phyloP scores from a whole-genome alignment of 495 filamentous ascomycete species.

The Penicillium taxi region DNA sequence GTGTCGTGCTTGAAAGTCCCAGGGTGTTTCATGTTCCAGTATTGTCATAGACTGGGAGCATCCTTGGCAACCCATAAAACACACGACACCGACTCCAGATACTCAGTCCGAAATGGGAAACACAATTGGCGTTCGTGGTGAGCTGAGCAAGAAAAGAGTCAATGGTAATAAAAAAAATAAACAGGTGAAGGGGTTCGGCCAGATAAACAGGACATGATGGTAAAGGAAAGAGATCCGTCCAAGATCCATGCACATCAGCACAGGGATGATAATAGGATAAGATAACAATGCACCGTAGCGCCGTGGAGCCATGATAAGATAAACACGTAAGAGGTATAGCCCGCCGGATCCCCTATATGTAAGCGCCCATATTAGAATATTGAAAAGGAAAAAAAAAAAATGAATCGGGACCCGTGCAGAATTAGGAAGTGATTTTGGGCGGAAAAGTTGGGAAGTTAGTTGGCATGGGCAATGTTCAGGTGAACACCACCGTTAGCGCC shows the following conservation, averaged over 20 bases:
- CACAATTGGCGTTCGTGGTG: slow-evolving; percentile 12
- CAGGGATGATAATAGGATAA: slow-evolving; percentile 11
- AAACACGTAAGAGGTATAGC: slow-evolving; percentile 23
- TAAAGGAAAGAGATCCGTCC: slow-evolving; percentile 7
- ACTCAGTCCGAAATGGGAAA: slow-evolving; percentile 6
- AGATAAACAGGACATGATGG: no score
- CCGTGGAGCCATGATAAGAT: slow-evolving; percentile 32
- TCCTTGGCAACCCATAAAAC: no score
- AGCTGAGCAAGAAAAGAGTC: slow-evolving; percentile 16
- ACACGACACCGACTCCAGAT: background rate
- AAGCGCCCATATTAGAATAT: slow-evolving; percentile 39
- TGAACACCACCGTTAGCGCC: no score
- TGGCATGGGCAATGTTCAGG: slow-evolving; percentile 23
- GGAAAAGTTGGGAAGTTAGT: slow-evolving; percentile 26
- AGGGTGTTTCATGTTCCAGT: no score
- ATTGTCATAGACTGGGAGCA: no score
- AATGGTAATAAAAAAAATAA: slow-evolving; percentile 12
- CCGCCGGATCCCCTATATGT: slow-evolving; percentile 33
- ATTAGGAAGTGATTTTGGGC: slow-evolving; percentile 32
- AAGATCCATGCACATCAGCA: slow-evolving; percentile 7
- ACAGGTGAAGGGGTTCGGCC: no score
- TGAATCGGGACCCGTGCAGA: slow-evolving; percentile 19
- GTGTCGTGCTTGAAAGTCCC: no score
- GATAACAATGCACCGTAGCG: slow-evolving; percentile 26
- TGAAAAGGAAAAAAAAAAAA: slow-evolving; percentile 20